A percentile compares a stretch with the other conserved stretches of the same genome.
phyloP scores from a whole-genome alignment of 2,329 filamentous ascomycete genomes.

The Neofusicoccum kwambonambiense region DNA sequence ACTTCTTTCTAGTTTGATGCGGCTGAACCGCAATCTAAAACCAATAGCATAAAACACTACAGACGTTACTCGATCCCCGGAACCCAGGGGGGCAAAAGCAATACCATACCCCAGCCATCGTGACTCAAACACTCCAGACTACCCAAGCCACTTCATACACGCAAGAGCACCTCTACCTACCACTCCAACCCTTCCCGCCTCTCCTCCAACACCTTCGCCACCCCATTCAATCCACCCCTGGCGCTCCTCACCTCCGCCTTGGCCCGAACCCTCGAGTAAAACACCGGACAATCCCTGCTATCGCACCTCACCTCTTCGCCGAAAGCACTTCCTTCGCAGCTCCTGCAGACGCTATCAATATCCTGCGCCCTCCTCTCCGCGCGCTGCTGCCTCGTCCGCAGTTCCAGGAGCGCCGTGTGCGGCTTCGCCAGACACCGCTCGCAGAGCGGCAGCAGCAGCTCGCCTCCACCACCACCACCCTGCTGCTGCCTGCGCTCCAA shows the following conservation, averaged over 20 bases:
- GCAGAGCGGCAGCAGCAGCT: constrained; percentile 53
- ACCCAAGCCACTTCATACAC: too few species aligned
- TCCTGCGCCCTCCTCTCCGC: constrained; percentile 65
- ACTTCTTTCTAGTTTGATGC: not conserved
- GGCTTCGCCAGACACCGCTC: constrained; percentile 53
- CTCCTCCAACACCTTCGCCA: constrained; percentile 31
- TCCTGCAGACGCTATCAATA: constrained; percentile 71
- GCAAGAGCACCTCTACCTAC: not conserved
- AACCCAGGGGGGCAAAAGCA: too few species aligned
- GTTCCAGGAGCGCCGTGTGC: constrained; percentile 61
- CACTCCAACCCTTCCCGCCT: constrained; percentile 17
- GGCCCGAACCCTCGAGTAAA: constrained; percentile 73
- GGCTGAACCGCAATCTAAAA: not conserved
- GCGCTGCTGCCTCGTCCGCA: constrained; percentile 61
- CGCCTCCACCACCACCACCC: constrained; percentile 4
- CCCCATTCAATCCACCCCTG: constrained; percentile 26
- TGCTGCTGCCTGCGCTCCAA: constrained; percentile 42
- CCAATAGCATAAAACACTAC: not conserved
- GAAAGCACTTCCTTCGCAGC: constrained; percentile 71
- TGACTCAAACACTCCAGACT: not conserved
- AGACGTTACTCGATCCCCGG: too few species aligned
- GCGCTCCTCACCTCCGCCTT: constrained; percentile 26
- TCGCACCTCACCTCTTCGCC: constrained; percentile 82
- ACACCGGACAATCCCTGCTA: constrained; percentile 88
- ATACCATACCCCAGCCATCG: too few species aligned